Evolutionary conservation across 139 green algal species (phyloP), one percentile per base, ranked within the genome.

Genomic region (Dunaliella sp.): DNA sequence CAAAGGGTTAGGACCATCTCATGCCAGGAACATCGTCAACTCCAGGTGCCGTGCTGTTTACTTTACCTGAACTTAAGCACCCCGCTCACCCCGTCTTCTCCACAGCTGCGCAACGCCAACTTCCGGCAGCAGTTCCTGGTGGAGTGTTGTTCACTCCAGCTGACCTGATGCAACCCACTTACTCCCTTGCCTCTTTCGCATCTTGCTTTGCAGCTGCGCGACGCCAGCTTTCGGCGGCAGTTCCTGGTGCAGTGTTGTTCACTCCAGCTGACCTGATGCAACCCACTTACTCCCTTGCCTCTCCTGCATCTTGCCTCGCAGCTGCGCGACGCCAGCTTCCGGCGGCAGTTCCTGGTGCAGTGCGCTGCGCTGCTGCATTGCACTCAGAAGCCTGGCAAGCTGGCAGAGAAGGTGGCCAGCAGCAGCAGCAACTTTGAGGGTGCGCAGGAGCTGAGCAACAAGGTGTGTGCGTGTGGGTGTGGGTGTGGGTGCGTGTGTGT

Each of bases 71-170:
- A n/a, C n/a, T n/a, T n/a, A n/a, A n/a, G n/a, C n/a, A n/a, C 25
- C 35, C 36, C 30, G 31, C 34, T 34, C 77, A 38, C 32, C 30
- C 30, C 33, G 36, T 24, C 72, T 22, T 30, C 3, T 34, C 31
- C 36, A 58, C 89, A 92, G 84, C 26, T 92, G 48, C 81, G 89
- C 7, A 95, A 98, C 85, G 90, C 92, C 26, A 88, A 89, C 30
- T 95, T 97, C 88, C 86, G 94, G 73, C 91, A 94, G n/a, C 88
- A 94, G 88, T 95, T 97, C 89, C 92, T 97, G 31, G 77, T 96
- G 38, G 88, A 93, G 86, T 88, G 82, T 58, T 28, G 79, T 28
- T 80, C 77, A 34, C 86, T 88, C 75, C 83, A 88, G 81, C 88
- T n/a, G n/a, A n/a, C n/a, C n/a, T n/a, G n/a, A n/a, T n/a, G n/a